Base-by-base conservation (phyloP, 192 early-diverging fungal species). In the Gigaspora rosea region DNA sequence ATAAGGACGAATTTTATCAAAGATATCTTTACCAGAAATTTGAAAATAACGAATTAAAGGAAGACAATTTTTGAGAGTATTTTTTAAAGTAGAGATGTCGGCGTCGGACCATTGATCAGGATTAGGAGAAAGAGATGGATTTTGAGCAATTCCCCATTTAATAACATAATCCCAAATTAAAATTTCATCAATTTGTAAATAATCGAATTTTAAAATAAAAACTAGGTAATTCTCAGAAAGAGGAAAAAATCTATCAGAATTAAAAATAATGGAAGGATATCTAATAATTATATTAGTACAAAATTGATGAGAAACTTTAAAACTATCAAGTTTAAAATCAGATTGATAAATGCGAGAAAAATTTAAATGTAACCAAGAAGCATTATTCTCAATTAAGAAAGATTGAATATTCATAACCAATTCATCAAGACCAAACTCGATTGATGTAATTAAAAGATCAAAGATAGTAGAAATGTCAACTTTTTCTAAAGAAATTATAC, bases 81-180 rank as follows among this genome's bases (percentile, higher is more conserved):
- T 11, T 41, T 68, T 36, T 13, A 68, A 15, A 35, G 33, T 11
- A 35, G 27, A 20, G 46, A 67, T 35, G 33, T 67, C 33, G 1
- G 9, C 32, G 9, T 35, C 13, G 12, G 65, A 67, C 65, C 65
- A 67, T 36, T 36, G 16, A n/a, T 35, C 46, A 33, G 18, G 35
- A n/a, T 67, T 33, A 18, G 32, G 65, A 67, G 18, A 33, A 5
- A 68, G n/a, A 20, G n/a, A 36, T 20, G 65, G 16, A 68, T 68
- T 48, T 68, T 68, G 65, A 7, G 65, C 65, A 68, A 68, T 22
- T 10, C 18, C 65, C 65, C 65, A 68, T 15, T 68, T 41, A 16
- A 68, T 35, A 35, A 36, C 16, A 47, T 68, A 10, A 13, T 68
- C 32, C 65, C 65, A 68, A 48, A 68, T 36, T 16, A 35, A 11